Conservation (phyloP, 2,329 filamentous ascomycete species). For the Botryosphaeria dothidea region DNA sequence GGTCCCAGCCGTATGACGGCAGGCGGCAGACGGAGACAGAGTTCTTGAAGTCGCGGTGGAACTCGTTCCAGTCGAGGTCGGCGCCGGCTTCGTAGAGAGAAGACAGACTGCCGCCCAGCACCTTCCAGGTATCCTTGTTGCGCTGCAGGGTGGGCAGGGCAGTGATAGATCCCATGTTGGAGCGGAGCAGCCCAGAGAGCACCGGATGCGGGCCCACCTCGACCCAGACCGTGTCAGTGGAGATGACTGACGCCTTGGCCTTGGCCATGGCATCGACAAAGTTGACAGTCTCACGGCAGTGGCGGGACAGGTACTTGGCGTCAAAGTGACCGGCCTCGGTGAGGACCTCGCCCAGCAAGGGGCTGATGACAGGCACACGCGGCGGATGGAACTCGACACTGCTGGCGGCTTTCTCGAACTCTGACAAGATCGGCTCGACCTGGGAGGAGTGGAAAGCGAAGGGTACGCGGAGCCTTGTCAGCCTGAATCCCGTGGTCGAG, state of each 20-base stretch:
- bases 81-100: slow-evolving; percentile 57
- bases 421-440: slow-evolving; percentile 46
- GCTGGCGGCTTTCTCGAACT: slow-evolving; percentile 37
- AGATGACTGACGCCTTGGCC: slow-evolving; percentile 30
- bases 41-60: slow-evolving; percentile 52
- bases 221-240: slow-evolving; percentile 37
- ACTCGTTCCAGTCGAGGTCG: slow-evolving; percentile 63
- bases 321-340: slow-evolving; percentile 38
- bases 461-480: slow-evolving; percentile 24
- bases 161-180: slow-evolving; percentile 20
- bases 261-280: slow-evolving; percentile 46
- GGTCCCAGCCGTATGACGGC: slow-evolving; percentile 43
- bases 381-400: slow-evolving; percentile 26
- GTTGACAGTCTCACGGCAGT: slow-evolving; percentile 32
- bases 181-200: too few species aligned
- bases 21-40: slow-evolving; percentile 53
- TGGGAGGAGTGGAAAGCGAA: slow-evolving; percentile 30
- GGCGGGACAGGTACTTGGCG: slow-evolving; percentile 42
- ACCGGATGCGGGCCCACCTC: slow-evolving; percentile 53
- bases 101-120: slow-evolving; percentile 49
- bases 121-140: slow-evolving; percentile 19
- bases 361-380: slow-evolving; percentile 44
- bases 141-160: slow-evolving; percentile 17
- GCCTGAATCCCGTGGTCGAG: too few species aligned
- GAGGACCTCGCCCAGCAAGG: slow-evolving; percentile 46